Base-by-base conservation (phyloP, 352 stramenopile species). In the Pythium guiyangense region DNA sequence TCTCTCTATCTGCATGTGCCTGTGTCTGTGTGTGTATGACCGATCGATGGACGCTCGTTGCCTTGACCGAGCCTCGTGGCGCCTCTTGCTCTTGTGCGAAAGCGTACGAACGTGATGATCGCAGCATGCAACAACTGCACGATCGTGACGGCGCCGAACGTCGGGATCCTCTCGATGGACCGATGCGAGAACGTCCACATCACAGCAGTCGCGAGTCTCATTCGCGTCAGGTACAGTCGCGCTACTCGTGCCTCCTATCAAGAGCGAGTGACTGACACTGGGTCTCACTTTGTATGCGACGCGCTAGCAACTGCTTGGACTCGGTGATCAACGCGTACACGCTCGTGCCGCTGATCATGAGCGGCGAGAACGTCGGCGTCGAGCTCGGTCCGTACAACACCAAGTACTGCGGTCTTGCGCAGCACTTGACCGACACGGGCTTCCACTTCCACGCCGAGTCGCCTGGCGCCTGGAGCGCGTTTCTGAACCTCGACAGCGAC, bases 351-450 rank as follows among this genome's bases (percentile, higher is more conserved):
- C 71, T 96, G 42, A 86, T 99, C 61, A 79, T 98, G 49, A 94
- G 91, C 12, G 96, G 96, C 27, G 96, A 99, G 68, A 98, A 98
- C 73, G 81, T 97, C 2, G 92, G 82, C 26, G 96, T 97, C 58
- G 80, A 96, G 57, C 86, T 99, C 50, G 96, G 93, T 17, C 96
- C 96, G 2, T 98, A 98, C 86, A 98, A 98, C 68, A 90, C 90
- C 49, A 97, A 94, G 69, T 98, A 98, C 69, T 77, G 94, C 4
- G 81, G 84, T 11, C 78, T 98, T 20, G 79, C 74, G 39, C 83
- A 96, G 46, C 81, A 96, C 56, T 54, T 96, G 48, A 57, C 59
- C 2, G 67, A 60, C 2, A 59, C 74, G 2, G 63, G 76, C 20
- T 79, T 96, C 50, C 52, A 67, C 9, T 86, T 57, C 29, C 59